A percentile compares a stretch with the other conserved stretches of the same genome.
phyloP scores from a whole-genome alignment of 768 basidiomycete genomes.

The Hygrocybe coccinea region DNA sequence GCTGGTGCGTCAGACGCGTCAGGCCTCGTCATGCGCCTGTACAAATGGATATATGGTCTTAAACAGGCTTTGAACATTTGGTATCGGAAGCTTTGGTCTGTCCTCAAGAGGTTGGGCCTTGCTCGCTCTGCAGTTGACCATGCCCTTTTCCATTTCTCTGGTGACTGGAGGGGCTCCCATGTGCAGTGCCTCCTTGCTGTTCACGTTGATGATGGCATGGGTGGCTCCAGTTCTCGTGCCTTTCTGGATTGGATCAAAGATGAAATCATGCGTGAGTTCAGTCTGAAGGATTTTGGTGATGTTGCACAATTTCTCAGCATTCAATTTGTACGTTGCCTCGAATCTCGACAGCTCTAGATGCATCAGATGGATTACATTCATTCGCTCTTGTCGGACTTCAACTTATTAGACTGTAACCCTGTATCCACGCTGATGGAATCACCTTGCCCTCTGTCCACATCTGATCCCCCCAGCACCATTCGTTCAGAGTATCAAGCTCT shows the following conservation, averaged over 20 bases:
- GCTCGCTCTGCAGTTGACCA: conserved; percentile 23
- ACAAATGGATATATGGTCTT: conserved; percentile 32
- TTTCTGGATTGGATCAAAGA: conserved; percentile 21
- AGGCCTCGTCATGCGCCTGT: conserved; percentile 12
- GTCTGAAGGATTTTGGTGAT: conserved; percentile 24
- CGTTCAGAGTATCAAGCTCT: conserved; percentile 20
- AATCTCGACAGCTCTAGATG: not conserved
- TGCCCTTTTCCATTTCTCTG: conserved; percentile 21
- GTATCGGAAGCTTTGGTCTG: conserved; percentile 14
- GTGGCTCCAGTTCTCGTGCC: conserved; percentile 12
- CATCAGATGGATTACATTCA: not conserved
- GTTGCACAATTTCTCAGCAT: conserved; percentile 30
- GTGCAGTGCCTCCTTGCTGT: conserved; percentile 21
- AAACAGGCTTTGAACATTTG: conserved; percentile 27
- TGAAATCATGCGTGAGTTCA: conserved; percentile 13
- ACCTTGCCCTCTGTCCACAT: not conserved
- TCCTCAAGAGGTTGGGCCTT: conserved; percentile 14
- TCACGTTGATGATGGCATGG: conserved; percentile 26
- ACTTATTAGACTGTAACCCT: no score
- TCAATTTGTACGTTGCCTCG: conserved; percentile 14
- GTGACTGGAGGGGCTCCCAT: no score
- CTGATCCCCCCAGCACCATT: conserved; percentile 12
- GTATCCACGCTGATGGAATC: not conserved
- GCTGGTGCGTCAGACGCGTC: not conserved
- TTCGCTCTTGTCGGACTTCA: not conserved